phyloP scores from a whole-genome alignment of 495 filamentous ascomycete species.

The Neurospora sp. region DNA sequence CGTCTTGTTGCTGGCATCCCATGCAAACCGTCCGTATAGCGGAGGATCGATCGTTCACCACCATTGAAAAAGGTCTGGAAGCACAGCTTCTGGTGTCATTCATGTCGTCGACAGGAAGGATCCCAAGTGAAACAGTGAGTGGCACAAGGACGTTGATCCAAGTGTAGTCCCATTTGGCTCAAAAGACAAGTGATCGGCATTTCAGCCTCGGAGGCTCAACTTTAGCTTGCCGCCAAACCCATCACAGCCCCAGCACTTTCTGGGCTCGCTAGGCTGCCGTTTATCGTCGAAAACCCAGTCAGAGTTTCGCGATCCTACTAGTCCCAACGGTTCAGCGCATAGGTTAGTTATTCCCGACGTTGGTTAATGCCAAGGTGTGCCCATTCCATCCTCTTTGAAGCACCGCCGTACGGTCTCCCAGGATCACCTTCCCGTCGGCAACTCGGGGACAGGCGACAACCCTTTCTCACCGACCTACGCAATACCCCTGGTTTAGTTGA shows the following conservation, averaged over 20 bases:
- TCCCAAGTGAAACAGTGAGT: not conserved
- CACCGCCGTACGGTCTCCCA: not conserved
- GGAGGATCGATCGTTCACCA: not conserved
- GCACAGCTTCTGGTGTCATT: not conserved
- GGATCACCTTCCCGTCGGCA: not conserved
- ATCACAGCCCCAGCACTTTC: not conserved
- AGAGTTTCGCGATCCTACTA: not conserved
- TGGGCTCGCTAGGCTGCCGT: not conserved
- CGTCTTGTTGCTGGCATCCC: not conserved
- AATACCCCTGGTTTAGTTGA: not conserved
- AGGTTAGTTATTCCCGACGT: not conserved
- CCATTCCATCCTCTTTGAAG: not conserved
- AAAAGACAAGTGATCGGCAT: not conserved
- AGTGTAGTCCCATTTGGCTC: not conserved
- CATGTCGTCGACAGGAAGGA: not conserved
- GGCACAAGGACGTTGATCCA: not conserved
- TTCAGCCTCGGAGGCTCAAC: not conserved
- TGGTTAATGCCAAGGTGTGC: not conserved
- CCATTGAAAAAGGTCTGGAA: not conserved
- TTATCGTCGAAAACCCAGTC: not conserved
- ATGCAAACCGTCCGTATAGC: not conserved
- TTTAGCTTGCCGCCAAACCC: not conserved
- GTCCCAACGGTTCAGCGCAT: not conserved
- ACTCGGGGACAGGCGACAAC: not conserved
- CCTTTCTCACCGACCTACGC: not conserved